phyloP scores from a whole-genome alignment of 805 yeast genomes.

The Debaryomyces prosopidis region DNA sequence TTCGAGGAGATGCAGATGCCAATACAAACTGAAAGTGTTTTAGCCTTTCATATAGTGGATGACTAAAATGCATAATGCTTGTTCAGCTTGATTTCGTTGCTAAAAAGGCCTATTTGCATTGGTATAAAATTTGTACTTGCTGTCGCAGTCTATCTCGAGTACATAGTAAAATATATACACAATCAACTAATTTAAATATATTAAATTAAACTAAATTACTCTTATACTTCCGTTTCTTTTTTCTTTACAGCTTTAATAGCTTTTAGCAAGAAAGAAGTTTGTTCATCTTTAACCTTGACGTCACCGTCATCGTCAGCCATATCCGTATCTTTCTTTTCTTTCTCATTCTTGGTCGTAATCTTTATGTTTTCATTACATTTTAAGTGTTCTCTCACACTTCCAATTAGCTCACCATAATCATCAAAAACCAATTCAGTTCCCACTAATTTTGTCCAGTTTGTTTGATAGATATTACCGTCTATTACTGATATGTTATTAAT shows the following conservation, averaged over 20 bases:
- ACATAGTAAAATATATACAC: too few species aligned
- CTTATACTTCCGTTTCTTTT: conserved; percentile 1
- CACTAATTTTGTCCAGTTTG: conserved; percentile 72
- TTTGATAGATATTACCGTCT: conserved; percentile 60
- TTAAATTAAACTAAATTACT: too few species aligned
- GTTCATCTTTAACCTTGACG: conserved; percentile 10
- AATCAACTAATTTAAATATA: too few species aligned
- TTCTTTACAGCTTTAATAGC: conserved; percentile 14
- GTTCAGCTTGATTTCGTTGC: too few species aligned
- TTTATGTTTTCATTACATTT: conserved; percentile 27
- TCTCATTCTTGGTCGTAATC: conserved; percentile 19
- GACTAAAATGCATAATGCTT: neutral
- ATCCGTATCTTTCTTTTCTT: conserved; percentile 16
- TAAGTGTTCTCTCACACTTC: conserved; percentile 41
- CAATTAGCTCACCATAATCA: conserved; percentile 42
- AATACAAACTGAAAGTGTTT: conserved; percentile 45
- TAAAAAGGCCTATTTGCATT: too few species aligned
- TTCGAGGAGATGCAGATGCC: conserved; percentile 84
- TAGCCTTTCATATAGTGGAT: conserved; percentile 7
- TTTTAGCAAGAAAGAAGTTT: conserved; percentile 19
- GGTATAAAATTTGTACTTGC: too few species aligned
- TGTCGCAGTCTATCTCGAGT: too few species aligned
- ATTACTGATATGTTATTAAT: conserved; percentile 29
- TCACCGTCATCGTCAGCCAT: conserved; percentile 15
- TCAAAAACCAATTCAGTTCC: conserved; percentile 66